Evolutionary conservation across 2,329 filamentous ascomycete genomes (phyloP).

Genomic region (Boeremia lycopersici): DNA sequence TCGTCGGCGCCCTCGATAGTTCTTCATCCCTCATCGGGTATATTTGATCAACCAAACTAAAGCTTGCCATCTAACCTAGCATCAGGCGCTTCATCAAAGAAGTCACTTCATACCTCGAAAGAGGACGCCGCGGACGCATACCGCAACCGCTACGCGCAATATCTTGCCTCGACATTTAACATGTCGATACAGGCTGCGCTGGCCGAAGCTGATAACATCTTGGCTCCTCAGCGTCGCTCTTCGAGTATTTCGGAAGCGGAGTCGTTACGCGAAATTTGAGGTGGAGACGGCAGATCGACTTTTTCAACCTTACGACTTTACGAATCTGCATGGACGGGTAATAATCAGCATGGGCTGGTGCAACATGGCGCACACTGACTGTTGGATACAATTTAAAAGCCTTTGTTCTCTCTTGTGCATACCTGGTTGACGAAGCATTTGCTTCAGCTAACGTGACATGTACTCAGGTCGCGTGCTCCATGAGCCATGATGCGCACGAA

Average conservation of each 20-base stretch:
- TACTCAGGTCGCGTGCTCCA: slow-evolving; percentile 9
- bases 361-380: slow-evolving; percentile 25
- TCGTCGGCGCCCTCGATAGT: slow-evolving; percentile 47
- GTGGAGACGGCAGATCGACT: slow-evolving; percentile 1
- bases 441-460: slow-evolving; percentile 30
- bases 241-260: slow-evolving; percentile 46
- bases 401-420: slow-evolving; percentile 31
- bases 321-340: slow-evolving; percentile 27
- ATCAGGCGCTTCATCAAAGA: slow-evolving; percentile 41
- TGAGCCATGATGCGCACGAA: not conserved
- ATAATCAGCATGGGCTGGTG: slow-evolving; percentile 30
- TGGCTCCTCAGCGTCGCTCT: slow-evolving; percentile 41
- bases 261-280: slow-evolving; percentile 38
- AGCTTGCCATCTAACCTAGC: slow-evolving; percentile 44
- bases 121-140: slow-evolving; percentile 42
- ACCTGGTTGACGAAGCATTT: slow-evolving; percentile 20
- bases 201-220: slow-evolving; percentile 45
- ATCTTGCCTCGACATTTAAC: slow-evolving; percentile 49
- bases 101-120: slow-evolving; percentile 42
- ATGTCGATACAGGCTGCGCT: slow-evolving; percentile 48
- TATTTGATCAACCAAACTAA: slow-evolving; percentile 47
- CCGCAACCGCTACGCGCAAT: slow-evolving; percentile 47
- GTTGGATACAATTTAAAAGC: slow-evolving; percentile 30
- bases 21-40: slow-evolving; percentile 49
- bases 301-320: slow-evolving; percentile 21